These are phyloP conservation scores for Penicillium decumbens DNA, from an alignment of 2,329 filamentous ascomycete species.

Conservation along the genomic window DNA sequence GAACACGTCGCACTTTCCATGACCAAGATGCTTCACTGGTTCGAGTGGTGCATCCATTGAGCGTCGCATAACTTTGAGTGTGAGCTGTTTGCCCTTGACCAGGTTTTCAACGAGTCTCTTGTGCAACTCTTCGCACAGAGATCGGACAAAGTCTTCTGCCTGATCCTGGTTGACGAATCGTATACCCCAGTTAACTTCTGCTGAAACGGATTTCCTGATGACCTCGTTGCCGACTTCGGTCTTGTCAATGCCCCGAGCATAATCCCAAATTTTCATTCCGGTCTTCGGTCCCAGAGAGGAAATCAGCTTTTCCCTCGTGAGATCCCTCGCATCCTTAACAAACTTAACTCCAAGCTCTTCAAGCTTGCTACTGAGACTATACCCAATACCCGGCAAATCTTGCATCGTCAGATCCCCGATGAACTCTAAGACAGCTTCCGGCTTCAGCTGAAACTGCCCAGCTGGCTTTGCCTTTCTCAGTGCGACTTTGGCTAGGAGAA, in stretches of 20 bases:
- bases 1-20: constrained; percentile 90
- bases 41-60: constrained; percentile 82
- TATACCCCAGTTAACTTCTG: constrained; percentile 97
- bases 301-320: constrained; percentile 70
- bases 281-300: constrained; percentile 83
- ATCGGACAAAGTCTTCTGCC: constrained; percentile 84
- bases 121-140: constrained; percentile 78
- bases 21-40: constrained; percentile 86
- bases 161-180: constrained; percentile 89
- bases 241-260: constrained; percentile 79
- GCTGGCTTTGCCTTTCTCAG: constrained; percentile 89
- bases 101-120: constrained; percentile 74
- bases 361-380: constrained; percentile 80
- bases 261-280: constrained; percentile 84
- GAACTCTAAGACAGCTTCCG: constrained; percentile 71
- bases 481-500: constrained; percentile 85
- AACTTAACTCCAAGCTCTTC: constrained; percentile 78
- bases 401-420: constrained; percentile 73
- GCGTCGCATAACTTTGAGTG: constrained; percentile 90
- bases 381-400: constrained; percentile 84
- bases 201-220: constrained; percentile 87
- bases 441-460: constrained; percentile 82
- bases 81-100: constrained; percentile 82
- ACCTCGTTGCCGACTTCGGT: constrained; percentile 81
- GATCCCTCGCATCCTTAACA: constrained; percentile 75